Base-by-base conservation (phyloP, 2,329 filamentous ascomycete genomes). In the Rosellinia necatrix region DNA sequence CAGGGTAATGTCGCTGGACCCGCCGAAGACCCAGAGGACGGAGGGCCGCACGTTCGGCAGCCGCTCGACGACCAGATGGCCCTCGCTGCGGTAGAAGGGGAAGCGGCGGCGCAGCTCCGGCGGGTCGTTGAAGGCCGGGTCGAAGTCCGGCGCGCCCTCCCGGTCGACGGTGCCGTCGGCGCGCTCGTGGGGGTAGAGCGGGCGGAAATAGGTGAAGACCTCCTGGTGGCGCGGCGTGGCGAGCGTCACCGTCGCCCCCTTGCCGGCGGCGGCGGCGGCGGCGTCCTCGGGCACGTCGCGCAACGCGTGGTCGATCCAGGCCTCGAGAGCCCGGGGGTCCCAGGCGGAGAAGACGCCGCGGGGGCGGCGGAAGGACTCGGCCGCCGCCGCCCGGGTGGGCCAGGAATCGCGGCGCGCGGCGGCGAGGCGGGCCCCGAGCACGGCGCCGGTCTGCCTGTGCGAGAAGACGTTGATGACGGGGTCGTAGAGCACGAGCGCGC, bases 171-270 rank as follows among this genome's bases (percentile, higher is more conserved):
- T 50, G 9, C 48, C 34, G 27, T 50, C 48, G 15, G 48, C 34
- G 22, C 35, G 48, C 12, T 32, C 48, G 10, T 50, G 25, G 24
- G 48, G 51, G 37, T 55, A 82, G 56, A 80, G 82, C 0, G 84
- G 81, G 0, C 88, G 80, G 55, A 89, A 72, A 68, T 87, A 92
- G 1, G 86, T 90, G 64, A 90, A 85, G 51, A 92, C 88, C 76
- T 94, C 90, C 69, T 96, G 90, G 69, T 96, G 88, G 64, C 91
- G 90, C 0, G 90, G 86, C 0, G 92, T 96, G 1, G 83, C 82
- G 2, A 92, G 78, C 0, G 89, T n/a, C n/a, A n/a, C n/a, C n/a
- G n/a, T n/a, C n/a, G n/a, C 91, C 1, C 92, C 87, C 27, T 79
- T n/a, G 10, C 19, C n/a, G 47, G 15, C 25, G 8, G 9, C 21